Evolutionary conservation across 768 basidiomycete species (phyloP), one percentile per base, ranked within the genome.

Genomic region (Agaricus sinodeliciosus): DNA sequence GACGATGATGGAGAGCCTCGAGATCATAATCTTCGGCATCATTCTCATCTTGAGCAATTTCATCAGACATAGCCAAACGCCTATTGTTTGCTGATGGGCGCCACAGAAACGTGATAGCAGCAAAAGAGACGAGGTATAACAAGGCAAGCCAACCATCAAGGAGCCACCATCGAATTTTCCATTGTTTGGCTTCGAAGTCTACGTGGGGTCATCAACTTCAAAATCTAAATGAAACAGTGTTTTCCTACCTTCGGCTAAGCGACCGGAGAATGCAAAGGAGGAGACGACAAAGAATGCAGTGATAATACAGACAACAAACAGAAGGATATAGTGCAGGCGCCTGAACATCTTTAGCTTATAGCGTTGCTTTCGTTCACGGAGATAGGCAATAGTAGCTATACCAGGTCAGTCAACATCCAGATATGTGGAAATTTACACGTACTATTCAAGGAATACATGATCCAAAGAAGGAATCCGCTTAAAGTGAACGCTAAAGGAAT

Each of bases 381-480:
- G 81, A 66, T 97, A 90, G 4, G 78, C 69, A 64, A 96, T 94
- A 0, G 96, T 99, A 11, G 85, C 92, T 90, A 65, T 46, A 44
- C 12, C 63, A 47, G 9, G 44, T 51, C 7, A 11, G 22, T 37
- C 34, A 36, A 39, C 41, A 59, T 31, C 31, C 11, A 31, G 31
- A 41, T 34, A 27, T 43, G 34, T 4, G 36, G 8, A 37, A 52
- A 5, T 15, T 19, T 43, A 40, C 16, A 67, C 76, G 26, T 57
- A 92, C 92, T 85, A 61, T 92, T 94, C 45, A 96, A 72, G 9
- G 89, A 81, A 65, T 94, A 87, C 72, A 95, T 81, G 48, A 95
- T 97, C 95, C 95, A 98, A 58, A 95, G 77, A 22, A 99, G 77
- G 75, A 97, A 99, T 1, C 86, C 85, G 53, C 93, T 95, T n/a